A percentile compares a stretch with the other conserved stretches of the same genome.
phyloP scores from a whole-genome alignment of 176 grass and related monocot genomes.

The Musa schizocarpa region DNA sequence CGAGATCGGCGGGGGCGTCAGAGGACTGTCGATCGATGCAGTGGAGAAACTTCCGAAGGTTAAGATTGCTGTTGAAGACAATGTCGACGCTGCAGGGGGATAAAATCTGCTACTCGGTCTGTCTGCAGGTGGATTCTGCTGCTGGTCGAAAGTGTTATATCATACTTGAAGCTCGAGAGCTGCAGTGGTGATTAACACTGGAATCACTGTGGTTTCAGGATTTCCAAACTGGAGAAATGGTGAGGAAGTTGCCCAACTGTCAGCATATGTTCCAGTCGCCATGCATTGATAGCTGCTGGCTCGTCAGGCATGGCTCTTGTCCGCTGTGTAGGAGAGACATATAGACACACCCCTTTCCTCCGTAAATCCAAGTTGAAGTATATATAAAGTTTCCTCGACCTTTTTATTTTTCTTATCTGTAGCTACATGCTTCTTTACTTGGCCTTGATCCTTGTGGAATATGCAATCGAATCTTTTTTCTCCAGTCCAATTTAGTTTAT shows the following conservation, averaged over 20 bases:
- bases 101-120: constrained; percentile 70
- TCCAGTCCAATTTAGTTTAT: too few species aligned
- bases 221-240: constrained; percentile 45
- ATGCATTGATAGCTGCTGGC: constrained; percentile 70
- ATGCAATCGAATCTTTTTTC: neutral
- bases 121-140: constrained; percentile 44
- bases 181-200: neutral
- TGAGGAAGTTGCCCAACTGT: constrained; percentile 43
- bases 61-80: constrained; percentile 9
- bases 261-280: constrained; percentile 55
- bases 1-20: constrained; percentile 27
- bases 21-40: constrained; percentile 30
- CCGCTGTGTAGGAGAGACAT: constrained; percentile 59
- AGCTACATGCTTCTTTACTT: neutral
- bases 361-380: neutral
- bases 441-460: neutral
- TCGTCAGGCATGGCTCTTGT: constrained; percentile 65
- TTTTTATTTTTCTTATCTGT: neutral
- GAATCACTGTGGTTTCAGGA: constrained; percentile 29
- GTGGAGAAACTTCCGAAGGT: too few species aligned
- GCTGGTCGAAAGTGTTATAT: neutral
- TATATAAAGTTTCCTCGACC: neutral
- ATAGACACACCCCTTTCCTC: neutral
- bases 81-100: constrained; percentile 45
- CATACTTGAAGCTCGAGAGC: too few species aligned